Evolutionary conservation across 2,329 filamentous ascomycete species (phyloP).

Genomic region (Penicillium sp.): DNA sequence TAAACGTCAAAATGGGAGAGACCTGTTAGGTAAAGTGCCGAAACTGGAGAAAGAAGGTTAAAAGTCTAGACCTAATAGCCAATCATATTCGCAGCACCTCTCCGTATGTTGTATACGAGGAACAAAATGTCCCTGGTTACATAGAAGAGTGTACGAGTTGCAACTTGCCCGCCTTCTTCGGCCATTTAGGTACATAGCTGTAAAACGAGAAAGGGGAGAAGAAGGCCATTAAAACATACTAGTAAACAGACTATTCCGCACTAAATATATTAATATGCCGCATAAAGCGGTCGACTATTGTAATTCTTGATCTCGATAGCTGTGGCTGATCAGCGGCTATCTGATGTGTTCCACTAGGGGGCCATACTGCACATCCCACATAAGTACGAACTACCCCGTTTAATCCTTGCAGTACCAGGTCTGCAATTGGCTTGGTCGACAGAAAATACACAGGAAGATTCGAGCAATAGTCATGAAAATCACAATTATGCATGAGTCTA

Average conservation of each 20-base stretch:
- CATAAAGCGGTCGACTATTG: too few relatives aligned
- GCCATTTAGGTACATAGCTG: too few relatives aligned
- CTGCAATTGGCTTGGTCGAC: too few relatives aligned
- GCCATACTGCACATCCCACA: neutral
- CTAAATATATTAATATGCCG: too few relatives aligned
- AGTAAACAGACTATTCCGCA: too few relatives aligned
- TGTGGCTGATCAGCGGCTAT: neutral
- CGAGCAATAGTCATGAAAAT: neutral
- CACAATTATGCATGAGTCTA: neutral
- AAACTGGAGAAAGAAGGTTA: neutral
- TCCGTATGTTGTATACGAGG: neutral
- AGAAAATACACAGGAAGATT: neutral
- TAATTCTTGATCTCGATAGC: neutral
- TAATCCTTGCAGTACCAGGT: neutral
- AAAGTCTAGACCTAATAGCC: neutral
- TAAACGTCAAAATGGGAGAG: neutral
- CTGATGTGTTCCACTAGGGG: constrained; percentile 1
- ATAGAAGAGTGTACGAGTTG: too few relatives aligned
- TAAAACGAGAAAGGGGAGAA: too few relatives aligned
- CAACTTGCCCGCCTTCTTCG: too few relatives aligned
- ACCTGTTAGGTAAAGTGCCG: neutral
- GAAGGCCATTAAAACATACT: too few relatives aligned
- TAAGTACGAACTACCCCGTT: neutral
- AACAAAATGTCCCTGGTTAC: too few relatives aligned
- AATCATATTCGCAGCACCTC: neutral